phyloP scores from a whole-genome alignment of 2,329 filamentous ascomycete genomes.

The Graphiopsis chlorocephala region DNA sequence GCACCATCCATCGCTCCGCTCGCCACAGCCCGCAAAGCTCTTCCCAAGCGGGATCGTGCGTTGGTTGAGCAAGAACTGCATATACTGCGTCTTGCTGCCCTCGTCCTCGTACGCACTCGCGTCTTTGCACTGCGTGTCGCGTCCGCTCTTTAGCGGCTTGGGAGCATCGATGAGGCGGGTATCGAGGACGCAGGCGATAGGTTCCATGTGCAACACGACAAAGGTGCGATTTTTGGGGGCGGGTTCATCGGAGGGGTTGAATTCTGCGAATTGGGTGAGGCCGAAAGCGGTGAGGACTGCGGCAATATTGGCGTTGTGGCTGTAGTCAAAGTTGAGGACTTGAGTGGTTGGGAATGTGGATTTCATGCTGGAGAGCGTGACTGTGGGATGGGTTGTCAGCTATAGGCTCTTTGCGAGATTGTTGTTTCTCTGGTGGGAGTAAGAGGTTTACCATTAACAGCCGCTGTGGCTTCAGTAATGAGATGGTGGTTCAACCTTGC shows the following conservation, averaged over 20 bases:
- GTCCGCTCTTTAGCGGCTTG: constrained; percentile 56
- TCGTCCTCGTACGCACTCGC: constrained; percentile 45
- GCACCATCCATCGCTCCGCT: constrained; percentile 72
- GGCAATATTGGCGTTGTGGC: constrained; percentile 63
- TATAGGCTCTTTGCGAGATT: not conserved
- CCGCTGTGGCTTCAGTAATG: constrained; percentile 42
- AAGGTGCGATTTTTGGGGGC: constrained; percentile 59
- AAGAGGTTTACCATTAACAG: constrained; percentile 49
- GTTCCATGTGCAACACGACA: constrained; percentile 65
- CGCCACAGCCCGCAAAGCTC: constrained; percentile 64
- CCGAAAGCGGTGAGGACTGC: constrained; percentile 70
- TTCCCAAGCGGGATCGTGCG: constrained; percentile 66
- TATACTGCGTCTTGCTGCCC: constrained; percentile 58
- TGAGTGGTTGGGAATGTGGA: constrained; percentile 72
- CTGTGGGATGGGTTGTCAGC: constrained; percentile 17
- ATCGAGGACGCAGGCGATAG: constrained; percentile 69
- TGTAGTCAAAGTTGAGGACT: constrained; percentile 72
- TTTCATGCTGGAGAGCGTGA: constrained; percentile 66
- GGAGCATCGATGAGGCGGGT: constrained; percentile 71
- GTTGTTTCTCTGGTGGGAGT: not conserved
- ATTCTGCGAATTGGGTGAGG: constrained; percentile 63
- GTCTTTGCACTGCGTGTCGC: constrained; percentile 35
- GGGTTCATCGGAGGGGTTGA: constrained; percentile 55
- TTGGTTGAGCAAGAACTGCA: constrained; percentile 69
- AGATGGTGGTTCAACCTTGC: constrained; percentile 65